phyloP scores from a whole-genome alignment of 768 basidiomycete species.

The Pleurotus giganteus region DNA sequence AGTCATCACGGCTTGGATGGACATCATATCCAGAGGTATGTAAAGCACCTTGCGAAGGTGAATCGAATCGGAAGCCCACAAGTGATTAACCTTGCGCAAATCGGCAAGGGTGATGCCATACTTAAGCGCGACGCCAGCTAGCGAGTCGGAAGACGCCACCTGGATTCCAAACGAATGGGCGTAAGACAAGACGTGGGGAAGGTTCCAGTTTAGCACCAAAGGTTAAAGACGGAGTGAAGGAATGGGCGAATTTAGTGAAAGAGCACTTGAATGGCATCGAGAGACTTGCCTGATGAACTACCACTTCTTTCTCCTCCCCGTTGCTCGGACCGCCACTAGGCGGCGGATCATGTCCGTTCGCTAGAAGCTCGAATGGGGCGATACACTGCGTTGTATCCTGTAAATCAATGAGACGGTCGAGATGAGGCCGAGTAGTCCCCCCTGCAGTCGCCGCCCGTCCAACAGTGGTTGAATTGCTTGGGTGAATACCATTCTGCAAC shows the following conservation, averaged over 20 bases:
- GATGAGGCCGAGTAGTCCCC: constrained; percentile 38
- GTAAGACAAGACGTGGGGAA: neutral
- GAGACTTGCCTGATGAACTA: constrained; percentile 55
- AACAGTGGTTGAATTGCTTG: neutral
- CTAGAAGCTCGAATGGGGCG: neutral
- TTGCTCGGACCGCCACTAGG: neutral
- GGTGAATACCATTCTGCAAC: neutral
- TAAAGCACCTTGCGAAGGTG: constrained; percentile 82
- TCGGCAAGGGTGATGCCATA: constrained; percentile 85
- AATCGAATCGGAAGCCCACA: constrained; percentile 93
- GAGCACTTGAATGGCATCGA: neutral
- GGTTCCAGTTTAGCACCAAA: neutral
- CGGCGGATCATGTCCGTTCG: neutral
- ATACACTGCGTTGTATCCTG: constrained; percentile 13
- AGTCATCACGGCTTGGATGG: constrained; percentile 29
- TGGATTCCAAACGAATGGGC: constrained; percentile 21
- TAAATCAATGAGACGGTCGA: constrained; percentile 33
- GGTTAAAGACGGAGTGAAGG: neutral
- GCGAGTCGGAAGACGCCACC: constrained; percentile 75
- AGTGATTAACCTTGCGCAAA: constrained; percentile 83
- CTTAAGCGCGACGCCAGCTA: constrained; percentile 84
- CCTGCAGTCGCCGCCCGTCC: constrained; percentile 30
- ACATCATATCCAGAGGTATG: constrained; percentile 68
- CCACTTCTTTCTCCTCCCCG: constrained; percentile 47
- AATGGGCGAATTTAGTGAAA: neutral